These are phyloP conservation scores for Solanum bulbocastanum DNA, from an alignment of 257 asterid species.

Conservation along the genomic window DNA sequence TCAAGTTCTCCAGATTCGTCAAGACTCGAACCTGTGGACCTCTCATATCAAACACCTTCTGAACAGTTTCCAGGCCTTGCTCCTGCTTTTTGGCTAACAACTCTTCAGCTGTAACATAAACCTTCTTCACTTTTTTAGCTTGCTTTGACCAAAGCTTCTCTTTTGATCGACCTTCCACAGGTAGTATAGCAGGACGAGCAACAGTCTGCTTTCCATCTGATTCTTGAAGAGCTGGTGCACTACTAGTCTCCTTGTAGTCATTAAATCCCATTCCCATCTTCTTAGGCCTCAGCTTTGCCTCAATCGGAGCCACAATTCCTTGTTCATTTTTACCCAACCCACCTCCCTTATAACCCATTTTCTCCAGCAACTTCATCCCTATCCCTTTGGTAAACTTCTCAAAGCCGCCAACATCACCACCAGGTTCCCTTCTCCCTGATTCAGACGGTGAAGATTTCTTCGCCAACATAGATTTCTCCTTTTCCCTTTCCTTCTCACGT, in stretches of 20 bases:
- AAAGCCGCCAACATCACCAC: constrained; percentile 49
- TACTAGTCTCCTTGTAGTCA: constrained; percentile 56
- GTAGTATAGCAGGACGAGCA: constrained; percentile 18
- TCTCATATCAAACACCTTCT: constrained; percentile 92
- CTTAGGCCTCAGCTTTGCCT: constrained; percentile 75
- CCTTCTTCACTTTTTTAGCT: constrained; percentile 45
- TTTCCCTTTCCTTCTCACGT: constrained; percentile 56
- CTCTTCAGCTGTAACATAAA: constrained; percentile 62
- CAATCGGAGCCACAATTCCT: constrained; percentile 77
- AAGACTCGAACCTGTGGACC: constrained; percentile 94
- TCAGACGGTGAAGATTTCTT: constrained; percentile 33
- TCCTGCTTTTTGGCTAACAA: constrained; percentile 71
- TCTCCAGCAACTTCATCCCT: constrained; percentile 66
- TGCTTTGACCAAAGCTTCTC: constrained; percentile 79
- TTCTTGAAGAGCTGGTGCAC: constrained; percentile 34
- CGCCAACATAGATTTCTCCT: constrained; percentile 26
- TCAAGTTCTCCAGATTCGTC: constrained; percentile 77
- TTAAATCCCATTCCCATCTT: constrained; percentile 91
- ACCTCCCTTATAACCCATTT: constrained; percentile 93
- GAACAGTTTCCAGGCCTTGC: constrained; percentile 60
- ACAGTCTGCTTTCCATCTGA: constrained; percentile 29
- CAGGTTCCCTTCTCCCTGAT: constrained; percentile 25
- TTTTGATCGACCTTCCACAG: constrained; percentile 28
- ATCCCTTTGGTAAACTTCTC: constrained; percentile 76
- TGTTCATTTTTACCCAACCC: constrained; percentile 85